Conservation (phyloP, 2,329 filamentous ascomycete genomes). For the Volutella citrinella region DNA sequence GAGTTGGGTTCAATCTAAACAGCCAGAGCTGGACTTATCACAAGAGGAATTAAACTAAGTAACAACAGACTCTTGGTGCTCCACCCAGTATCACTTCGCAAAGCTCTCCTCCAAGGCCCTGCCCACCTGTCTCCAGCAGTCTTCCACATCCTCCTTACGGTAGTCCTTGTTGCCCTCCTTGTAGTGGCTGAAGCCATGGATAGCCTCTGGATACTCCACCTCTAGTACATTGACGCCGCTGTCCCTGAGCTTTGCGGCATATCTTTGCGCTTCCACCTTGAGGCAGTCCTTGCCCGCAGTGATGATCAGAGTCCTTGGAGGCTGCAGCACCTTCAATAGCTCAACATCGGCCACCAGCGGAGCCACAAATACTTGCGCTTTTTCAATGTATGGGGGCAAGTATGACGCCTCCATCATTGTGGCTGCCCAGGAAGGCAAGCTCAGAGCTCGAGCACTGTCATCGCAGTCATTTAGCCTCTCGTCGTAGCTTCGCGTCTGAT, state of each 20-base stretch:
- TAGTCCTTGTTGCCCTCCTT: neutral
- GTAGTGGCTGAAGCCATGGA: constrained; percentile 1
- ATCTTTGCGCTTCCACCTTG: neutral
- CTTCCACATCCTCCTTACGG: neutral
- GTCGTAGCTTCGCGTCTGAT: neutral
- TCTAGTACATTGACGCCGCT: neutral
- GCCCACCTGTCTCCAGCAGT: no score
- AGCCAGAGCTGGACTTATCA: no score
- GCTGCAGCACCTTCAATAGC: neutral
- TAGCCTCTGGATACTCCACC: neutral
- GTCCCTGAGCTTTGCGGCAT: neutral
- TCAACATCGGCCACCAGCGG: neutral
- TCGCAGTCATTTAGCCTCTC: neutral
- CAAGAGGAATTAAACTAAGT: no score
- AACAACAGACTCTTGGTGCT: no score
- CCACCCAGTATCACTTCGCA: no score
- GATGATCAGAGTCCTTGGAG: neutral
- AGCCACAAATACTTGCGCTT: neutral
- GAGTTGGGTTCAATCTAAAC: no score
- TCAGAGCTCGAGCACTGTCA: neutral
- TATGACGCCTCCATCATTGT: constrained; percentile 1
- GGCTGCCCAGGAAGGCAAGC: neutral
- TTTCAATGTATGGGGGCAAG: neutral
- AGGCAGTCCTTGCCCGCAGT: constrained; percentile 1
- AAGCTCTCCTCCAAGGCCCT: no score